phyloP scores from a whole-genome alignment of 2,329 filamentous ascomycete genomes.

The Fusarium vanettenii region DNA sequence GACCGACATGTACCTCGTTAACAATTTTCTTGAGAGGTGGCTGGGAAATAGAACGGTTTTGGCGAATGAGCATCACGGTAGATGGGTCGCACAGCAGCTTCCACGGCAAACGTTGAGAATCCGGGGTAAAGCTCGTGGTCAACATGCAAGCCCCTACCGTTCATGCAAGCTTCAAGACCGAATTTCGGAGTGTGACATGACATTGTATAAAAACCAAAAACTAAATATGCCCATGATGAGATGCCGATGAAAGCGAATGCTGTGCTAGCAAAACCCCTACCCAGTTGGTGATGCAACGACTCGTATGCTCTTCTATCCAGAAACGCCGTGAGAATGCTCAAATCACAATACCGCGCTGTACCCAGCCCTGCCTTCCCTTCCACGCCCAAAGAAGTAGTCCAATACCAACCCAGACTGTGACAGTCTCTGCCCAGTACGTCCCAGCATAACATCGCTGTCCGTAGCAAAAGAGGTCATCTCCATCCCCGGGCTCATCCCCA shows the following conservation, averaged over 20 bases:
- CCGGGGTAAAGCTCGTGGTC: conserved; percentile 21
- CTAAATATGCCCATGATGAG: background rate
- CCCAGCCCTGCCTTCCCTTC: conserved; percentile 83
- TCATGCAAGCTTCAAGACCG: conserved; percentile 7
- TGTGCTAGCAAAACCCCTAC: background rate
- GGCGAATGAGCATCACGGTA: background rate
- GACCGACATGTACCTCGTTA: conserved; percentile 24
- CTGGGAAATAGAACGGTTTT: conserved; percentile 21
- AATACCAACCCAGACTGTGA: conserved; percentile 82
- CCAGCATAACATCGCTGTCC: conserved; percentile 83
- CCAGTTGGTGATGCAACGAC: background rate
- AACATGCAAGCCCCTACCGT: conserved; percentile 4
- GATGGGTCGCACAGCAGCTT: background rate
- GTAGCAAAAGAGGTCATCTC: conserved; percentile 75
- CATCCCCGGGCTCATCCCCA: conserved; percentile 43
- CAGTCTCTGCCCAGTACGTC: conserved; percentile 88
- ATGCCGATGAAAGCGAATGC: conserved; percentile 10
- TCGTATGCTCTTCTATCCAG: conserved; percentile 28
- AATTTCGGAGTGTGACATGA: background rate
- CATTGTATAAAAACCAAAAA: background rate
- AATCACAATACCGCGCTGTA: conserved; percentile 77
- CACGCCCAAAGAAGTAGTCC: conserved; percentile 81
- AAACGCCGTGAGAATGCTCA: conserved; percentile 44
- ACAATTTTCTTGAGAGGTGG: conserved; percentile 6
- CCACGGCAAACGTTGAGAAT: conserved; percentile 11